Evolutionary conservation across 495 filamentous ascomycete species (phyloP).

Genomic region (Niebla homalea): DNA sequence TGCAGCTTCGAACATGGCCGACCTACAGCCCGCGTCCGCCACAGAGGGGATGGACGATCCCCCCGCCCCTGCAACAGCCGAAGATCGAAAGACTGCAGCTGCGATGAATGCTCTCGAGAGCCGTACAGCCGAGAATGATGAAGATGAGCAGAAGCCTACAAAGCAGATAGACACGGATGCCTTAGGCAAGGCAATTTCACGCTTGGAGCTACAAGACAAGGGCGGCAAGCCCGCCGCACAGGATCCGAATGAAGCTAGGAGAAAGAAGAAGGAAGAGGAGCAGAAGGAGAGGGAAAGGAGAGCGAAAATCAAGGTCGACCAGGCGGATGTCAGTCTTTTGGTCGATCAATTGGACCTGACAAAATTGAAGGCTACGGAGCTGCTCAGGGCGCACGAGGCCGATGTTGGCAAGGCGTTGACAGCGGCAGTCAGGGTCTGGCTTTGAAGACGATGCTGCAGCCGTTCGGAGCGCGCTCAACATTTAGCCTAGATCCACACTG

Average conservation of each 20-base stretch:
- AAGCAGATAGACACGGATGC: slow-evolving; percentile 65
- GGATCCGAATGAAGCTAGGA: slow-evolving; percentile 11
- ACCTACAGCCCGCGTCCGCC: slow-evolving; percentile 41
- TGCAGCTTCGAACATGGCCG: slow-evolving; percentile 34
- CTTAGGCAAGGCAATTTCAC: slow-evolving; percentile 69
- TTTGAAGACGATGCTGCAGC: neutral
- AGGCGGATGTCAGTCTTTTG: slow-evolving; percentile 51
- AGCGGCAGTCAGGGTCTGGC: slow-evolving; percentile 39
- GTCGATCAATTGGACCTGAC: slow-evolving; percentile 67
- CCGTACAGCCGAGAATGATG: slow-evolving; percentile 31
- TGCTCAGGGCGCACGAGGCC: slow-evolving; percentile 68
- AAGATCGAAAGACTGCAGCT: slow-evolving; percentile 83
- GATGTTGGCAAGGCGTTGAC: slow-evolving; percentile 58
- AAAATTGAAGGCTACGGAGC: slow-evolving; percentile 71
- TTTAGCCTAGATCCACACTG: neutral
- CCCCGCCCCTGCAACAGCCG: slow-evolving; percentile 52
- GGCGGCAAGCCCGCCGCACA: slow-evolving; percentile 20
- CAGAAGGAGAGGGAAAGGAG: slow-evolving; percentile 32
- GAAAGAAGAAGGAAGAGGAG: slow-evolving; percentile 31
- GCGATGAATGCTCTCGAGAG: slow-evolving; percentile 64
- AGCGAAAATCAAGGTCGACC: slow-evolving; percentile 47
- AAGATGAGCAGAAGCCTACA: slow-evolving; percentile 38
- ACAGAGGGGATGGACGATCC: slow-evolving; percentile 38
- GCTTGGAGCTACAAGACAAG: slow-evolving; percentile 35
- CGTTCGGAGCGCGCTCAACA: neutral